These are phyloP conservation scores for Scenedesmus sp. DNA, from an alignment of 163 green algal genomes.

Conservation along the genomic window DNA sequence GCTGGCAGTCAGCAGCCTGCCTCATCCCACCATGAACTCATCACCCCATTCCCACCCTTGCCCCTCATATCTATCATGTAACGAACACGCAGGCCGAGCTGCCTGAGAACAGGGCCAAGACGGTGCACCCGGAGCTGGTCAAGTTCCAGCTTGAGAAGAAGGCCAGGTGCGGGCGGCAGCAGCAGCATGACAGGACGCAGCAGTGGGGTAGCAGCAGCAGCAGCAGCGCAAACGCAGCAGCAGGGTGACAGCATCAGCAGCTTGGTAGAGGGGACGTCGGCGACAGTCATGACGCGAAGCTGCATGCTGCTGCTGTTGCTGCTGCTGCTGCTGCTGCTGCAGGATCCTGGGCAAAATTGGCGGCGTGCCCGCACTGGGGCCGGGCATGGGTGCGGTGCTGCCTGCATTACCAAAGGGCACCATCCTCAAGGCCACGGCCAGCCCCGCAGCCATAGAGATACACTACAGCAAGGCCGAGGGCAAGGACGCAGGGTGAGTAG, in stretches of 20 bases:
- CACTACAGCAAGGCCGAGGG: slow-evolving; percentile 64
- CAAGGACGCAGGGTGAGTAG: slow-evolving; percentile 26
- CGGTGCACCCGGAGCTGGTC: slow-evolving; percentile 63
- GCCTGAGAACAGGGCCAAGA: slow-evolving; percentile 45
- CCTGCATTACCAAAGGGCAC: slow-evolving; percentile 38
- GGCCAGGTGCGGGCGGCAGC: slow-evolving; percentile 50
- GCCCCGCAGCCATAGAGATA: slow-evolving; percentile 62
- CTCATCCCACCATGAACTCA: too few species aligned
- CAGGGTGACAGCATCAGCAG: background rate
- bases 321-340: background rate
- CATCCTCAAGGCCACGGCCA: slow-evolving; percentile 67
- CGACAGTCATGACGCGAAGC: too few species aligned
- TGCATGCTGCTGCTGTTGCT: slow-evolving; percentile 8
- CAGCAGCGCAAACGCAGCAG: background rate
- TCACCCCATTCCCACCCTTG: too few species aligned
- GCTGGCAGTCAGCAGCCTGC: too few species aligned
- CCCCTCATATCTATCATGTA: too few species aligned
- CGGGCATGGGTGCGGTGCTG: slow-evolving; percentile 52
- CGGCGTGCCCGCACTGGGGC: slow-evolving; percentile 62
- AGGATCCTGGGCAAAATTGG: slow-evolving; percentile 70
- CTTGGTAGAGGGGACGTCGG: too few species aligned
- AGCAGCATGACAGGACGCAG: background rate
- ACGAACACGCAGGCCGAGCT: slow-evolving; percentile 32
- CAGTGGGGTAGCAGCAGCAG: background rate
- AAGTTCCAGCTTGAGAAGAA: slow-evolving; percentile 72